Base-by-base conservation (phyloP, 2,329 filamentous ascomycete species). In the Aspergillus tubingensis region DNA sequence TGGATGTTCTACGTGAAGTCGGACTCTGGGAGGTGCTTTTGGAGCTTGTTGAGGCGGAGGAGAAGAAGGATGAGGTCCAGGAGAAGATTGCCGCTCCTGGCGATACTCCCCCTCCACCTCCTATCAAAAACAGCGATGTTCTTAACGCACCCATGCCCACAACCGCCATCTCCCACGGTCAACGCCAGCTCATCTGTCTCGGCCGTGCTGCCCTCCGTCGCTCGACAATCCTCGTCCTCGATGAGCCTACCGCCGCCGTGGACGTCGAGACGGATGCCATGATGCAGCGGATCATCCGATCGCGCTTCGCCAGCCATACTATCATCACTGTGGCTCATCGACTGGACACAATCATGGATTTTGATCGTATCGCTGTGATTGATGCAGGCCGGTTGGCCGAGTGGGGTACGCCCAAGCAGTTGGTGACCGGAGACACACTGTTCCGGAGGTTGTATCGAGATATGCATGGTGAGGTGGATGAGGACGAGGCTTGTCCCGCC, bases 181-280 rank as follows among this genome's bases (percentile, higher is more conserved):
- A 92, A 72, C 84, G 88, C 8, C 89, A 92, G 73, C 85, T 91
- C 0, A 82, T 92, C 21, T 91, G 88, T 68, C 83, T 92, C 2
- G 89, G 88, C 0, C 85, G 89, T 17, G 89, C 89, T 48, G 88
- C 91, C 23, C 25, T 52, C 8, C 41, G 17, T 1, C 30, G 10
- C n/a, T 21, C n/a, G 27, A 53, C 11, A 2, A 25, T 53, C 6
- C 8, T 53, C 4, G 19, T 53, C 6, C n/a, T 53, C 4, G 50
- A 53, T n/a, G 50, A 53, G 15, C 32, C 32, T 5, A 39, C 15
- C 27, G n/a, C 48, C 30, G 25, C 25, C 30, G 48, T 51, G 27
- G 48, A 51, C 15, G 48, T 51, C 48, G 27, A n/a, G 13, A 17
- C 48, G 1, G 48, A 51, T 51, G 48, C 48, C 4, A 15, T 32